These are phyloP conservation scores for Coemansia sp. DNA, from an alignment of 371 early-diverging fungal genomes.

Conservation along the genomic window DNA sequence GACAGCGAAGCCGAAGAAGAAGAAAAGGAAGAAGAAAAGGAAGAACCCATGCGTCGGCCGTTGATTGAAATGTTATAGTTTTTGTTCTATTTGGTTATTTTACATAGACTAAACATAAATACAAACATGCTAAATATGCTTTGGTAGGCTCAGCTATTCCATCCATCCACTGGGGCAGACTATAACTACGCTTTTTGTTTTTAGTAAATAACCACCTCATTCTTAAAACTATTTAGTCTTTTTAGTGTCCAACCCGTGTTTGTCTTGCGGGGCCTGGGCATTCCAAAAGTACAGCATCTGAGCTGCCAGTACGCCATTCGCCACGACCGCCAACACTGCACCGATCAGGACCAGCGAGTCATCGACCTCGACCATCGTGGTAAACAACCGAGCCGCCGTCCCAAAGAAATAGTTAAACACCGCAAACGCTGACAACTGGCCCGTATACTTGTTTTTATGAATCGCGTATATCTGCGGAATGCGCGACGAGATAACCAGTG, in stretches of 20 bases:
- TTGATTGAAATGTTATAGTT: too few relatives aligned
- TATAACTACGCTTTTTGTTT: conserved; percentile 6
- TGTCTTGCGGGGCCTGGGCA: conserved; percentile 39
- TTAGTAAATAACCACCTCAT: too few relatives aligned
- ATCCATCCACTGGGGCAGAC: conserved; percentile 45
- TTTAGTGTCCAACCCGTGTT: conserved; percentile 48
- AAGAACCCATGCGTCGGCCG: too few relatives aligned
- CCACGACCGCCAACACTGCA: conserved; percentile 63
- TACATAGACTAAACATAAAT: neutral
- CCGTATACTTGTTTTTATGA: conserved; percentile 73
- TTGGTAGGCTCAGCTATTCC: conserved; percentile 12
- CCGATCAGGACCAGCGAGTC: conserved; percentile 73
- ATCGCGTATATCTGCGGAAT: conserved; percentile 86
- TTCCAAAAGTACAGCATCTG: conserved; percentile 87
- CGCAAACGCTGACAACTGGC: conserved; percentile 90
- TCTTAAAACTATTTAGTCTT: conserved; percentile 6
- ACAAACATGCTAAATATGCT: conserved; percentile 17
- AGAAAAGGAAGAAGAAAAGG: too few relatives aligned
- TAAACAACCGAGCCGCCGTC: conserved; percentile 82
- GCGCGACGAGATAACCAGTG: conserved; percentile 73
- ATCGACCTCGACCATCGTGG: conserved; percentile 85
- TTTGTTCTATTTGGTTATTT: too few relatives aligned
- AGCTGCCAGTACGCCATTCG: conserved; percentile 75
- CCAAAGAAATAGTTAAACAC: conserved; percentile 83
- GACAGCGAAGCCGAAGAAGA: conserved; percentile 45